Evolutionary conservation across 345 rosid genomes (phyloP).

Genomic region (Euphorbia peplus): DNA sequence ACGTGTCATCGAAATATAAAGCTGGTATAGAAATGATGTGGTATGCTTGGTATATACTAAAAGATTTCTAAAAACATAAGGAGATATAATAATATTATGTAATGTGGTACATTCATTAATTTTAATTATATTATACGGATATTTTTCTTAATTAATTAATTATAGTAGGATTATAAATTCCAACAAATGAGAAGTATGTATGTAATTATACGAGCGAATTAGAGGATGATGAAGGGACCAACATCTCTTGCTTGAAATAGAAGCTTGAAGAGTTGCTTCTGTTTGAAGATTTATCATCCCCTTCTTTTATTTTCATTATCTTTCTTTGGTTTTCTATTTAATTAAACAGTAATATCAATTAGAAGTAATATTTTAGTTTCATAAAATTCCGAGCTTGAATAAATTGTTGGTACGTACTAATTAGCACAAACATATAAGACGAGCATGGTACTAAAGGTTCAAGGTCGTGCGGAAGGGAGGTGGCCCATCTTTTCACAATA

Average conservation of each 20-base stretch:
- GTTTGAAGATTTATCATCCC: slow-evolving; percentile 4
- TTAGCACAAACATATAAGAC: slow-evolving; percentile 5
- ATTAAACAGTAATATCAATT: no score
- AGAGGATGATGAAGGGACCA: slow-evolving; percentile 21
- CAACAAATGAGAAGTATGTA: neutral
- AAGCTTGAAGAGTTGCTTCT: slow-evolving; percentile 29
- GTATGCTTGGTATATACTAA: no score
- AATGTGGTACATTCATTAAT: no score
- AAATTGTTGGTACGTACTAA: slow-evolving; percentile 9
- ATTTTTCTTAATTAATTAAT: neutral
- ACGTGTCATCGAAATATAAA: no score
- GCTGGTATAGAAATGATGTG: no score
- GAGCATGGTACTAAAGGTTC: slow-evolving; percentile 34
- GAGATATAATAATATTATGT: no score
- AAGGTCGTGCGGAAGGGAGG: slow-evolving; percentile 15
- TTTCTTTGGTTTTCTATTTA: neutral
- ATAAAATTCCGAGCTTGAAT: slow-evolving; percentile 35
- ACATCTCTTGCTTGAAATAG: slow-evolving; percentile 54
- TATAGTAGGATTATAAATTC: neutral
- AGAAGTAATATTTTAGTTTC: neutral
- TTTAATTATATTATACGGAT: no score
- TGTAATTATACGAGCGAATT: neutral
- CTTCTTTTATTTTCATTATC: neutral
- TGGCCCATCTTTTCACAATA: slow-evolving; percentile 45
- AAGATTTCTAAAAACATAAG: no score